phyloP scores from a whole-genome alignment of 2,329 filamentous ascomycete genomes.

The Xenoacremonium recifei region DNA sequence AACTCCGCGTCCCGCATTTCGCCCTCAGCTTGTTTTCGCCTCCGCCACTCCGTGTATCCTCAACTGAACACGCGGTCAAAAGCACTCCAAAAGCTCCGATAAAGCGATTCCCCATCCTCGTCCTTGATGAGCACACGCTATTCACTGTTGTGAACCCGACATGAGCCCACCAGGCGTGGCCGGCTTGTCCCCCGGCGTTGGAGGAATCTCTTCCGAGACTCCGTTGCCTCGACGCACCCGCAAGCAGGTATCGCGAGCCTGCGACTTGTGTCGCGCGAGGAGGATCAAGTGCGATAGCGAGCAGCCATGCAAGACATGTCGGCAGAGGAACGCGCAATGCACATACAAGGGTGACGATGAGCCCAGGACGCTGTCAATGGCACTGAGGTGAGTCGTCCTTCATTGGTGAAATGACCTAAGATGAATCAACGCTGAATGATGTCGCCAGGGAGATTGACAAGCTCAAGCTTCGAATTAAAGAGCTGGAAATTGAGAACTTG shows the following conservation, averaged over 20 bases:
- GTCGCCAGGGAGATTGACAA: slow-evolving; percentile 32
- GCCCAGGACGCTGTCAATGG: slow-evolving; percentile 24
- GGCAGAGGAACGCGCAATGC: slow-evolving; percentile 28
- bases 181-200: too few species aligned
- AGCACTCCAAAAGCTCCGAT: too few species aligned
- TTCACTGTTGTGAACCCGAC: too few species aligned
- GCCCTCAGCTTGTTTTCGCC: too few species aligned
- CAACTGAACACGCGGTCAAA: too few species aligned
- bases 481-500: slow-evolving; percentile 29
- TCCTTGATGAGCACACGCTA: too few species aligned
- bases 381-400: slow-evolving; percentile 8
- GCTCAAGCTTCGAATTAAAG: slow-evolving; percentile 28
- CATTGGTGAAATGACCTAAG: background rate
- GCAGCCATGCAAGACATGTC: slow-evolving; percentile 27
- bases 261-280: slow-evolving; percentile 36
- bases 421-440: background rate
- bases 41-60: too few species aligned
- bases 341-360: slow-evolving; percentile 29
- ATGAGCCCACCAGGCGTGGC: too few species aligned
- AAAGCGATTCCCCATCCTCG: too few species aligned
- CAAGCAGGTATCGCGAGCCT: slow-evolving; percentile 29
- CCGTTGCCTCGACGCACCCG: too few species aligned
- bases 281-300: slow-evolving; percentile 38
- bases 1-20: too few species aligned
- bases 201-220: too few species aligned